Percentiles rank a stretch among this genome's conserved stretches.
These are phyloP conservation scores for Acmispon strigosus DNA, from an alignment of 306 rosid species.

Conservation along the genomic window DNA sequence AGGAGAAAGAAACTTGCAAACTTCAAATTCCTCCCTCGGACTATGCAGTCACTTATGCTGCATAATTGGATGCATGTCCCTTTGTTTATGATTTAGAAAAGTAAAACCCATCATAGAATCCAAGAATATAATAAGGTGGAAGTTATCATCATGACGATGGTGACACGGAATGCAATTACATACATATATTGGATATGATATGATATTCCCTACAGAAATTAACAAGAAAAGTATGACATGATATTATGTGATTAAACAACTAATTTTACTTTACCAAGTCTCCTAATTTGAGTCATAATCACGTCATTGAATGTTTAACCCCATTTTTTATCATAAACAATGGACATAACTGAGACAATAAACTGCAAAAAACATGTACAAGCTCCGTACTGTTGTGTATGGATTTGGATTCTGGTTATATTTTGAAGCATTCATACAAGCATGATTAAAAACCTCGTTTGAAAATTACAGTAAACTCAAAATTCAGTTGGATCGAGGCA, in stretches of 20 bases:
- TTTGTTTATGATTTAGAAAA: constrained; percentile 24
- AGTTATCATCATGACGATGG: constrained; percentile 34
- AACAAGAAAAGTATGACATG: constrained; percentile 13
- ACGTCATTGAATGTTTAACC: constrained; percentile 34
- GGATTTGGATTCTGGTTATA: no score
- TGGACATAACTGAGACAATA: constrained; percentile 8
- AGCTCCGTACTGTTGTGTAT: constrained; percentile 10
- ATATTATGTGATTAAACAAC: constrained; percentile 1
- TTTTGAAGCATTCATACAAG: no score
- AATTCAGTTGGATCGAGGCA: no score
- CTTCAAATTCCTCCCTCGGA: constrained; percentile 23
- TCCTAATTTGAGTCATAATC: constrained; percentile 20
- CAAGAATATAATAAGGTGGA: constrained; percentile 32
- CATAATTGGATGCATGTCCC: constrained; percentile 33
- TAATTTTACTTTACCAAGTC: constrained; percentile 1
- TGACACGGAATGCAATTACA: constrained; percentile 33
- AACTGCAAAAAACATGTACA: constrained; percentile 18
- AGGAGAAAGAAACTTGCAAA: constrained; percentile 16
- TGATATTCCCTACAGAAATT: constrained; percentile 17
- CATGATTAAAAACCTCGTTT: no score
- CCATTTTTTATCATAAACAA: background rate
- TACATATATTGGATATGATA: constrained; percentile 23
- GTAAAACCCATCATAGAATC: constrained; percentile 22
- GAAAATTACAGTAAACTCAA: no score
- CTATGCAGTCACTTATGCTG: constrained; percentile 13